Percentiles rank a stretch among this genome's conserved stretches.
Conservation (phyloP, 2,329 filamentous ascomycete species). For the Aspergillus aculeatinus region DNA sequence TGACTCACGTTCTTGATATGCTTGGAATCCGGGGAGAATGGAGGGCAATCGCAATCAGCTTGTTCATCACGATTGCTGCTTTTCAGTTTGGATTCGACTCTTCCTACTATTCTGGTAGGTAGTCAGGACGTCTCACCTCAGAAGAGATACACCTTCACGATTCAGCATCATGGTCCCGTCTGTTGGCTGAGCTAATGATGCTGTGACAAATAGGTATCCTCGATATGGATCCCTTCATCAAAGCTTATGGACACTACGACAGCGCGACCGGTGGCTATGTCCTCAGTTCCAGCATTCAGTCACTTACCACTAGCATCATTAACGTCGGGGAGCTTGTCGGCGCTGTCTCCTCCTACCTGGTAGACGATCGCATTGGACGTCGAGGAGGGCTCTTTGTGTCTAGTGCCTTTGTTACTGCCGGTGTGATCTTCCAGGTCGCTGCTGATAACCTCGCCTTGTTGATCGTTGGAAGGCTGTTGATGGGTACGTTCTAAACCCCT, state of each 20-base stretch:
- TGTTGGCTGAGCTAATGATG: background rate
- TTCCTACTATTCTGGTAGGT: constrained; percentile 4
- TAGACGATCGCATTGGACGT: background rate
- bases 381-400: constrained; percentile 1
- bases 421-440: background rate
- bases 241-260: constrained; percentile 2
- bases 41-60: constrained; percentile 4
- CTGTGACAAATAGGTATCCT: background rate
- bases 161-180: background rate
- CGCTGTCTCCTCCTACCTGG: constrained; percentile 2
- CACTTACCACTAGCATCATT: constrained; percentile 4
- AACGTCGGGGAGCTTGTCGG: constrained; percentile 4
- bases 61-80: constrained; percentile 1
- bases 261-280: background rate
- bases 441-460: background rate
- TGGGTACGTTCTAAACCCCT: background rate
- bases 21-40: background rate
- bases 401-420: background rate
- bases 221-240: constrained; percentile 4
- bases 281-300: constrained; percentile 1
- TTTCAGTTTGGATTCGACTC: constrained; percentile 7
- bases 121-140: background rate
- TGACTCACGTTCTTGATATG: background rate
- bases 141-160: background rate
- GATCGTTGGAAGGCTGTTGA: background rate